Conservation (phyloP, 2,329 filamentous ascomycete genomes). For the Colletotrichum scovillei region DNA sequence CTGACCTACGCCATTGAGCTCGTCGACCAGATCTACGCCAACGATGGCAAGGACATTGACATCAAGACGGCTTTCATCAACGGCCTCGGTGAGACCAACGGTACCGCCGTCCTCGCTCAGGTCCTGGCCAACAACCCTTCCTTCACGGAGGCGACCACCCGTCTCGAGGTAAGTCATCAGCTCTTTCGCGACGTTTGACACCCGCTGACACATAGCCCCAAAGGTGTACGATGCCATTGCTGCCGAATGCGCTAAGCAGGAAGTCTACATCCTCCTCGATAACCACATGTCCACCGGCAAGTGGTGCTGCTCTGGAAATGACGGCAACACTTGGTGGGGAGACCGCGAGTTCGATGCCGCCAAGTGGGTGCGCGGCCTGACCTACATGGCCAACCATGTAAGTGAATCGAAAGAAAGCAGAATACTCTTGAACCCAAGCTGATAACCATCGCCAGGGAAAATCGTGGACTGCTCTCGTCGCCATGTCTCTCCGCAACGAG, state of each 20-base stretch:
- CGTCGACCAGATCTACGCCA: conserved; percentile 67
- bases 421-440: background rate
- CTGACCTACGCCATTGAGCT: conserved; percentile 74
- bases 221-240: conserved; percentile 69
- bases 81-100: conserved; percentile 64
- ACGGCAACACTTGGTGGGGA: conserved; percentile 72
- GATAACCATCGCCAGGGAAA: conserved; percentile 48
- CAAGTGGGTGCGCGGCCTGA: conserved; percentile 70
- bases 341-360: conserved; percentile 67
- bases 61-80: conserved; percentile 56
- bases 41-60: conserved; percentile 58
- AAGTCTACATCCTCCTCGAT: conserved; percentile 69
- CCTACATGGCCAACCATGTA: conserved; percentile 71
- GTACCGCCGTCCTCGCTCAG: conserved; percentile 59
- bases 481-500: conserved; percentile 67
- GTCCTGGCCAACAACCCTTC: conserved; percentile 67
- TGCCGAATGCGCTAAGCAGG: conserved; percentile 63
- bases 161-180: conserved; percentile 55
- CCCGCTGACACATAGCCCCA: background rate
- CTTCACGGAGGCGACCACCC: conserved; percentile 65
- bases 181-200: conserved; percentile 5
- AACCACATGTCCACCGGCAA: conserved; percentile 69
- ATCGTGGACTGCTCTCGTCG: conserved; percentile 58
- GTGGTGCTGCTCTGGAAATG: conserved; percentile 67
- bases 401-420: conserved; percentile 29